A percentile compares a stretch with the other conserved stretches of the same genome.
Conservation (phyloP, 495 filamentous ascomycete species). For the Astrocystis sublimbata region DNA sequence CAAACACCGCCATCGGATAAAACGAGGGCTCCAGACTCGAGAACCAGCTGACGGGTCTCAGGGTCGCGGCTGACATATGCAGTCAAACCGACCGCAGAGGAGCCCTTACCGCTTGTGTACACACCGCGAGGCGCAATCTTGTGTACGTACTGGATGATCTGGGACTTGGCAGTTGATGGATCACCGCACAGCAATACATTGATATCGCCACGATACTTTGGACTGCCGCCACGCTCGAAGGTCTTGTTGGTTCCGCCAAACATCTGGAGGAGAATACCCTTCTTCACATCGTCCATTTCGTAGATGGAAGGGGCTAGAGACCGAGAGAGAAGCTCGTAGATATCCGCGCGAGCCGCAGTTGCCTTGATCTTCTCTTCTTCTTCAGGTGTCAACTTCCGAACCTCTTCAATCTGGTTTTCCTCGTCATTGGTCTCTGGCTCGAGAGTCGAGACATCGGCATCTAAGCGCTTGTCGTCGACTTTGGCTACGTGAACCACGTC, state of each 20-base stretch:
- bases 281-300: slow-evolving; percentile 99
- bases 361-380: slow-evolving; percentile 87
- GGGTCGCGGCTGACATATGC: slow-evolving; percentile 96
- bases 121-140: slow-evolving; percentile 96
- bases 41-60: slow-evolving; percentile 90
- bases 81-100: slow-evolving; percentile 96
- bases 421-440: slow-evolving; percentile 73
- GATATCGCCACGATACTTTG: slow-evolving; percentile 94
- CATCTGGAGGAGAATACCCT: slow-evolving; percentile 92
- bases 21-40: slow-evolving; percentile 94
- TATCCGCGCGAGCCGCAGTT: slow-evolving; percentile 77
- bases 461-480: slow-evolving; percentile 89
- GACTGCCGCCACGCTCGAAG: slow-evolving; percentile 94
- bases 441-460: slow-evolving; percentile 85
- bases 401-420: slow-evolving; percentile 74
- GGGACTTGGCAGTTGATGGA: slow-evolving; percentile 94
- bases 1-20: slow-evolving; percentile 95
- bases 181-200: slow-evolving; percentile 96
- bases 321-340: slow-evolving; percentile 90
- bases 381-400: slow-evolving; percentile 81
- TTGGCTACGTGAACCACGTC: slow-evolving; percentile 96
- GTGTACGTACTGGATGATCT: slow-evolving; percentile 90
- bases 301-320: slow-evolving; percentile 94
- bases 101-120: slow-evolving; percentile 96
- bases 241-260: slow-evolving; percentile 99